These are phyloP conservation scores for Ambrosia hybrid DNA, from an alignment of 140 eudicot genomes.

Conservation along the genomic window DNA sequence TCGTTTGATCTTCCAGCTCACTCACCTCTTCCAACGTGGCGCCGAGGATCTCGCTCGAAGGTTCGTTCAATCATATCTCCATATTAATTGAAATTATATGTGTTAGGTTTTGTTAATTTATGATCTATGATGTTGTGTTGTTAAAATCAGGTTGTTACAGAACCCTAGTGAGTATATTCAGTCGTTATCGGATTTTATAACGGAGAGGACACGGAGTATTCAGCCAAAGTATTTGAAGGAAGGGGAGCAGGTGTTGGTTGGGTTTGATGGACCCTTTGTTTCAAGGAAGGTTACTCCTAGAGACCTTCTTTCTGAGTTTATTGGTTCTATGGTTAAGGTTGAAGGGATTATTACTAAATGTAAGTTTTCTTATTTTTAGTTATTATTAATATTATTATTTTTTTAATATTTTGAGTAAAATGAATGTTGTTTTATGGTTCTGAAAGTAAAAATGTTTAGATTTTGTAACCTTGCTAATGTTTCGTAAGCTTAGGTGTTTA, in stretches of 20 bases:
- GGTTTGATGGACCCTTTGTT: slow-evolving; percentile 95
- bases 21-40: slow-evolving; percentile 77
- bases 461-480: not conserved
- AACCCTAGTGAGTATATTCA: slow-evolving; percentile 83
- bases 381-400: too few species aligned
- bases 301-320: slow-evolving; percentile 82
- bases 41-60: slow-evolving; percentile 79
- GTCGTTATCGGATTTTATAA: slow-evolving; percentile 71
- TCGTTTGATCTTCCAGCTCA: slow-evolving; percentile 70
- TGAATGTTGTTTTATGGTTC: not conserved
- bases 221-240: slow-evolving; percentile 82
- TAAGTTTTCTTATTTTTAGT: slow-evolving; percentile 27
- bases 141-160: slow-evolving; percentile 50
- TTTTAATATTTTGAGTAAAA: too few species aligned
- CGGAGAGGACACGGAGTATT: slow-evolving; percentile 65
- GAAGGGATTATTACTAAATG: slow-evolving; percentile 98
- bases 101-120: not conserved
- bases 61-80: slow-evolving; percentile 18
- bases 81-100: too few species aligned
- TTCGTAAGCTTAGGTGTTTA: not conserved
- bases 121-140: not conserved
- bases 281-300: slow-evolving; percentile 93
- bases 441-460: not conserved
- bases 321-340: slow-evolving; percentile 92
- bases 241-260: slow-evolving; percentile 86